These are phyloP conservation scores for Ceratobasidium sp. DNA, from an alignment of 1,284 basidiomycete species.

Conservation along the genomic window DNA sequence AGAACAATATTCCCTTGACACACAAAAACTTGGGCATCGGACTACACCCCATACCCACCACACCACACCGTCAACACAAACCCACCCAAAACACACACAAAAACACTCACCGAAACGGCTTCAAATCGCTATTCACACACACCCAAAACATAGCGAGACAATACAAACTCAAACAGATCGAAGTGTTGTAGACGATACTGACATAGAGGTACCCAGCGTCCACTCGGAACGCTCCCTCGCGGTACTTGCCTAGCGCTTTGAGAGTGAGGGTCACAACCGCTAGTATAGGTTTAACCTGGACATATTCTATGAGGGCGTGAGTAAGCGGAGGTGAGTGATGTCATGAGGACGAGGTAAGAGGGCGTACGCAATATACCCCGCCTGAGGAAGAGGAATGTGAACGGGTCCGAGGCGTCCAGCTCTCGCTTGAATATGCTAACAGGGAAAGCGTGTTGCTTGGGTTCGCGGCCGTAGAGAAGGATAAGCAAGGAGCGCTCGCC, in stretches of 20 bases:
- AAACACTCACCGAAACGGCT: constrained; percentile 80
- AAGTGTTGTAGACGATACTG: constrained; percentile 78
- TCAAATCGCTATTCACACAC: constrained; percentile 86
- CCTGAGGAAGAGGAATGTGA: constrained; percentile 94
- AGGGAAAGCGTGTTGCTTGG: constrained; percentile 90
- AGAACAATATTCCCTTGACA: constrained; percentile 97
- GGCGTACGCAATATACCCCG: constrained; percentile 91
- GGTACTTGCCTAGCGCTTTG: constrained; percentile 89
- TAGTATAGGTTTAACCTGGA: constrained; percentile 94
- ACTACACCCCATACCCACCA: constrained; percentile 56
- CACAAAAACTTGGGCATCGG: constrained; percentile 96
- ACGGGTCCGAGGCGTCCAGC: constrained; percentile 92
- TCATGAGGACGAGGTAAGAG: constrained; percentile 13
- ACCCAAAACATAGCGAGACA: constrained; percentile 97
- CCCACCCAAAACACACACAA: no score
- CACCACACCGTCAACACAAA: constrained; percentile 46
- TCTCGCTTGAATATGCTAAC: constrained; percentile 80
- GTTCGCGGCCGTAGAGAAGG: constrained; percentile 88
- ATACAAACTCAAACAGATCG: constrained; percentile 75
- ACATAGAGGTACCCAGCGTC: constrained; percentile 94
- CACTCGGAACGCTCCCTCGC: constrained; percentile 87
- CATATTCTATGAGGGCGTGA: constrained; percentile 78
- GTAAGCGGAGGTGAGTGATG: constrained; percentile 20
- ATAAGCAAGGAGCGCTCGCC: constrained; percentile 95
- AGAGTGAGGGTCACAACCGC: constrained; percentile 88